Evolutionary conservation across 2,329 filamentous ascomycete genomes (phyloP), one percentile per base, ranked within the genome.

Genomic region (Trichoderma simmonsii): DNA sequence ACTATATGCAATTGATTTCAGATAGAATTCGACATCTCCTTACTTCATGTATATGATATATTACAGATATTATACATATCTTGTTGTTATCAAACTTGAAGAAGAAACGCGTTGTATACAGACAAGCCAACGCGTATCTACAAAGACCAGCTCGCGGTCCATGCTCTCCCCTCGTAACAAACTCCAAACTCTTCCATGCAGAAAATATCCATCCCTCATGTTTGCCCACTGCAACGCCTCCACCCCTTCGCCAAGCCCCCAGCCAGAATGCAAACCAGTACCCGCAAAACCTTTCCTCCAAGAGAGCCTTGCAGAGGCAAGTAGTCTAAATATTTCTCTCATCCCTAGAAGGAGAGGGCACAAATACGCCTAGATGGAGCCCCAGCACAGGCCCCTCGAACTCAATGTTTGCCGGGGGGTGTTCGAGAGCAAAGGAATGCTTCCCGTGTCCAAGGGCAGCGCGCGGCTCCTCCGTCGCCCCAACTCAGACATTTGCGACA

Each of bases 391-490:
- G 48, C 48, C 48, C 48, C 21, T 21, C 39, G 7, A 54, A 11
- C 18, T 51, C 26, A 21, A 48, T 64, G 62, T 64, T 64, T 68
- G 54, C 65, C 57, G 21, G n/a, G 24, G 15, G 21, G 36, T 6
- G 34, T 57, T n/a, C 24, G 15, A 30, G 28, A 59, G 63, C 63
- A 72, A 51, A 72, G 70, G 70, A 72, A 72, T 72, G 70, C 57
- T 72, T 67, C 70, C 65, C 70, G 64, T 62, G n/a, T 70, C 71
- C 71, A 70, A 72, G 71, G 71, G 70, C 70, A 43, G 48, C 48
- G 48, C 39, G 26, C 63, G 63, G 60, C 67, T 59, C 43, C 56
- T 56, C 57, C 56, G 24, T 24, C 64, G 14, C 36, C 48, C 24
- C 60, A 59, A 43, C 59, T 14, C 9, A 72, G 71, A 72, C 71